These are phyloP conservation scores for Melastoma candidum DNA, from an alignment of 441 rosid genomes.

Conservation along the genomic window DNA sequence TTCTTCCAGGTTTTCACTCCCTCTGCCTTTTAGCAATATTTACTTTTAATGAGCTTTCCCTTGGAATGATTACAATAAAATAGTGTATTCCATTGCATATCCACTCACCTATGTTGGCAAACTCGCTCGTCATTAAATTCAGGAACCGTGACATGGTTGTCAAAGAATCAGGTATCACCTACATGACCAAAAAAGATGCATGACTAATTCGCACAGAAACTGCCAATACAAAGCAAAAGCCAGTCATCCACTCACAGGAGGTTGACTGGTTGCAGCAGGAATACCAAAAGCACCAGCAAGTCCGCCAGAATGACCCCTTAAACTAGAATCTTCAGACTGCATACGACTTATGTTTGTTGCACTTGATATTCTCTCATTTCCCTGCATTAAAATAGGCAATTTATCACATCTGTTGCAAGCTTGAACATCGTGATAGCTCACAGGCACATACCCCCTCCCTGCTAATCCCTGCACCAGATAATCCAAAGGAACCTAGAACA, in stretches of 20 bases:
- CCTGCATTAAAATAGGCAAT: conserved; percentile 20
- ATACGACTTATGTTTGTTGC: conserved; percentile 24
- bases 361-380: conserved; percentile 34
- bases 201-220: conserved; percentile 5
- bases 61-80: conserved; percentile 16
- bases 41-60: conserved; percentile 6
- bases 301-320: conserved; percentile 33
- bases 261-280: conserved; percentile 49
- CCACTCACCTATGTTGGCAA: conserved; percentile 40
- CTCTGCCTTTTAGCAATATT: conserved; percentile 27
- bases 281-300: conserved; percentile 42
- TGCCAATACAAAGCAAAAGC: conserved; percentile 1
- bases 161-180: conserved; percentile 65
- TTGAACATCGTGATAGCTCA: conserved; percentile 27
- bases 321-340: conserved; percentile 35
- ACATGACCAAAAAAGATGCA: conserved; percentile 15
- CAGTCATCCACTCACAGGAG: conserved; percentile 43
- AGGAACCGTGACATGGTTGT: conserved; percentile 59
- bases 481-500: conserved; percentile 65
- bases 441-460: conserved; percentile 33
- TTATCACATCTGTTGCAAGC: conserved; percentile 1
- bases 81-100: not conserved
- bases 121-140: conserved; percentile 36
- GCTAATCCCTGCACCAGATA: conserved; percentile 38
- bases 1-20: conserved; percentile 25